Conservation (phyloP, 768 basidiomycete genomes). For the Rhodosporidiobolus sp. region DNA sequence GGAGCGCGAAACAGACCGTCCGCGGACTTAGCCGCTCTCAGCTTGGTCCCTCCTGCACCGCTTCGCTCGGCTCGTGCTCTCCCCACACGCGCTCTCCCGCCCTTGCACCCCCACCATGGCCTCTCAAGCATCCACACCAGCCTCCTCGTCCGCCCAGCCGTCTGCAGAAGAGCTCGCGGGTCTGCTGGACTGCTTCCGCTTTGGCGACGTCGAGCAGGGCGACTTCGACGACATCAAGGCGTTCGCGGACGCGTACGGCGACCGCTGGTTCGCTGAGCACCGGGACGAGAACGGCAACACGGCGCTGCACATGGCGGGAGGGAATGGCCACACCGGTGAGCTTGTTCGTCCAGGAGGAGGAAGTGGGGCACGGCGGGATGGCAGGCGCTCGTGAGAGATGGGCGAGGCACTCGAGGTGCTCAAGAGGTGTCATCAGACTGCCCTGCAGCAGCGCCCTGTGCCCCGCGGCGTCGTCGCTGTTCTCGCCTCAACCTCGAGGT, state of each 20-base stretch:
- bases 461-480: no score
- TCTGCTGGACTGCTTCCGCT: slow-evolving; percentile 45
- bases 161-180: slow-evolving; percentile 43
- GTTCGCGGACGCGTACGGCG: slow-evolving; percentile 39
- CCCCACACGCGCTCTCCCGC: not conserved
- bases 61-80: not conserved
- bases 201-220: slow-evolving; percentile 42
- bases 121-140: not conserved
- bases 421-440: no score
- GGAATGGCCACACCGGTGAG: slow-evolving; percentile 45
- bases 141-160: slow-evolving; percentile 9
- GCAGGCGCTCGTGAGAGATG: not conserved
- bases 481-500: not conserved
- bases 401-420: not conserved
- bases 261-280: slow-evolving; percentile 29
- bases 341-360: not conserved
- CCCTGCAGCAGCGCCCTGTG: no score
- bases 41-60: not conserved
- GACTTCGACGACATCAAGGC: slow-evolving; percentile 40
- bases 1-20: no score
- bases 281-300: slow-evolving; percentile 44
- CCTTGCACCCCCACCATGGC: not conserved
- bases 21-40: not conserved
- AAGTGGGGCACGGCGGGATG: no score
- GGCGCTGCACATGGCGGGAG: slow-evolving; percentile 44